Evolutionary conservation across 2,329 filamentous ascomycete genomes (phyloP).

Genomic region (Colletotrichum tamarilloi): DNA sequence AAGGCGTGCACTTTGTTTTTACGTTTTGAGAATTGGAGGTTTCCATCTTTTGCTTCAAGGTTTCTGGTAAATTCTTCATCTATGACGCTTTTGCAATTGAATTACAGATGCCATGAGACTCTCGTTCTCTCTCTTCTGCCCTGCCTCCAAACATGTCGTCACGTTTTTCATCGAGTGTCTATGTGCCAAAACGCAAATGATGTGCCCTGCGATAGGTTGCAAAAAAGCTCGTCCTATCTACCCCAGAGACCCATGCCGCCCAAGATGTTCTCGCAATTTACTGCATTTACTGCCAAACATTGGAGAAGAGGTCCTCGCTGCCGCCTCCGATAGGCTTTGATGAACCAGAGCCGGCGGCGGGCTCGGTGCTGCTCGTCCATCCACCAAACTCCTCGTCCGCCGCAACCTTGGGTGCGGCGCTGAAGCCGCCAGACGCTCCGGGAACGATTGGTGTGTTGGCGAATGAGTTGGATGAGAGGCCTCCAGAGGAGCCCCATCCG

Average conservation of each 20-base stretch:
- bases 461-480: neutral
- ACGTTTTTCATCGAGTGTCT: constrained; percentile 6
- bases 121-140: neutral
- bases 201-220: neutral
- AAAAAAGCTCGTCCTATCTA: neutral
- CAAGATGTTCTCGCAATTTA: constrained; percentile 49
- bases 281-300: constrained; percentile 90
- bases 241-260: neutral
- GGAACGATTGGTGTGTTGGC: constrained; percentile 65
- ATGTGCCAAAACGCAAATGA: constrained; percentile 2
- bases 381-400: constrained; percentile 97
- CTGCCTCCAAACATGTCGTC: neutral
- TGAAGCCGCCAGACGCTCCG: constrained; percentile 74
- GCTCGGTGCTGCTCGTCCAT: constrained; percentile 80
- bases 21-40: neutral
- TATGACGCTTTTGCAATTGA: constrained; percentile 30
- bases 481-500: constrained; percentile 58
- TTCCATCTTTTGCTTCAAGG: constrained; percentile 8
- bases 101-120: constrained; percentile 4
- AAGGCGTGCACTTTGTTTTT: neutral
- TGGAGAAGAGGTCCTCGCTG: constrained; percentile 91
- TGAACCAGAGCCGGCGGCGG: constrained; percentile 52
- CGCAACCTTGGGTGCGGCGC: constrained; percentile 74
- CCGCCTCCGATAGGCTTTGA: constrained; percentile 66
- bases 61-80: constrained; percentile 12